These are phyloP conservation scores for Paecilomyces sp. DNA, from an alignment of 2,329 filamentous ascomycete species.

Conservation along the genomic window DNA sequence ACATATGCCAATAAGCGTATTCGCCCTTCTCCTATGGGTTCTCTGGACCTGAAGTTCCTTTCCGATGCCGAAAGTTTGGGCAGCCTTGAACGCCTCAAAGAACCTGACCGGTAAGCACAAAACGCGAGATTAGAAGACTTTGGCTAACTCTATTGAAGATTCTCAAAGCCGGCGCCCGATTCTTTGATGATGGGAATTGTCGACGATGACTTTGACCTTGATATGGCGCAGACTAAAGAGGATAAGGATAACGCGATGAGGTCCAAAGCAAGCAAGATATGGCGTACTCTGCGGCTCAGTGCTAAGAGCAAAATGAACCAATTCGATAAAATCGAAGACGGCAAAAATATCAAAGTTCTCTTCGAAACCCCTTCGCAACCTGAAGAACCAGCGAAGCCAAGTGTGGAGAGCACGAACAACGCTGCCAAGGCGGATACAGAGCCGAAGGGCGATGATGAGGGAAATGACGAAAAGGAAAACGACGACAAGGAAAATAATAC, in stretches of 20 bases:
- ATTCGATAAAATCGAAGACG: constrained; percentile 84
- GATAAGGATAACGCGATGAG: constrained; percentile 56
- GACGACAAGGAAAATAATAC: not conserved
- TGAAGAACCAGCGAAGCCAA: constrained; percentile 14
- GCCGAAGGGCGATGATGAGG: not conserved
- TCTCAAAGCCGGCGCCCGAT: constrained; percentile 61
- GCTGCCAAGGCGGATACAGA: not conserved
- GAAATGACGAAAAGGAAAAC: not conserved
- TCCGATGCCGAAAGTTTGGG: constrained; percentile 55
- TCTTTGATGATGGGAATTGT: constrained; percentile 67
- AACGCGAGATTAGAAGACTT: not conserved
- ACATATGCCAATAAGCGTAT: constrained; percentile 65
- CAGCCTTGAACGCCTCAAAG: constrained; percentile 64
- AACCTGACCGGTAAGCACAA: constrained; percentile 43
- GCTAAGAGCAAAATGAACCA: constrained; percentile 64
- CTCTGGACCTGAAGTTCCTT: constrained; percentile 72
- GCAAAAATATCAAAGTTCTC: constrained; percentile 57
- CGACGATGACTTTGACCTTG: constrained; percentile 76
- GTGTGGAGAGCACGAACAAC: not conserved
- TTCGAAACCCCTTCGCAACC: constrained; percentile 27
- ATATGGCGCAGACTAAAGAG: constrained; percentile 63
- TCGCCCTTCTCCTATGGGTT: constrained; percentile 61
- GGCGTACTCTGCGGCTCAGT: constrained; percentile 79
- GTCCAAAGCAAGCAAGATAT: constrained; percentile 79
- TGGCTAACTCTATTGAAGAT: constrained; percentile 42